These are phyloP conservation scores for Plasmodium fragile DNA, from an alignment of 169 alveolate genomes.

Conservation along the genomic window DNA sequence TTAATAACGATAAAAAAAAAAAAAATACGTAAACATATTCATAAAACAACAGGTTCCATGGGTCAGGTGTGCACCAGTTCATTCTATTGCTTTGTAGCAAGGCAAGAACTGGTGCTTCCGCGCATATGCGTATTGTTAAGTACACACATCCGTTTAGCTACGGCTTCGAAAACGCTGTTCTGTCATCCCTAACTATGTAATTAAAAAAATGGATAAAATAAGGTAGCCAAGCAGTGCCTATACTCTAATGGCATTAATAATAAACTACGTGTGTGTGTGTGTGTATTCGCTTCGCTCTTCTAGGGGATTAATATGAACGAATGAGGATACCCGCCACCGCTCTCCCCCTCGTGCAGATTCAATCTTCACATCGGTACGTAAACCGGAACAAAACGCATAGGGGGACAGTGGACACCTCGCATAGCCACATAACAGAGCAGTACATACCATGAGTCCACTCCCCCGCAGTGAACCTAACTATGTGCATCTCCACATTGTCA, in stretches of 20 bases:
- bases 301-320: not conserved
- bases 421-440: not conserved
- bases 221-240: not conserved
- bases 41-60: not conserved
- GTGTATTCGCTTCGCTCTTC: not conserved
- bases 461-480: not conserved
- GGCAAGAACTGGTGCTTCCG: not conserved
- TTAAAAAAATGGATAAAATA: not conserved
- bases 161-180: not conserved
- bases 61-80: not conserved
- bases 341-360: not conserved
- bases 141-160: not conserved
- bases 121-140: not conserved
- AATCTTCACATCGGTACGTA: not conserved
- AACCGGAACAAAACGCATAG: not conserved
- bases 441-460: not conserved
- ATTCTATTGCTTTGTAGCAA: not conserved
- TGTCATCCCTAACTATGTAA: constrained; percentile 1
- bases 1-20: not conserved
- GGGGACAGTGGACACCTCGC: not conserved
- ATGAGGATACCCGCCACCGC: not conserved
- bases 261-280: not conserved
- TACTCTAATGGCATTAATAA: not conserved
- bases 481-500: not conserved
- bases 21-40: constrained; percentile 1